Conservation (phyloP, 2,329 filamentous ascomycete species). For the Plenodomus biglobosus region DNA sequence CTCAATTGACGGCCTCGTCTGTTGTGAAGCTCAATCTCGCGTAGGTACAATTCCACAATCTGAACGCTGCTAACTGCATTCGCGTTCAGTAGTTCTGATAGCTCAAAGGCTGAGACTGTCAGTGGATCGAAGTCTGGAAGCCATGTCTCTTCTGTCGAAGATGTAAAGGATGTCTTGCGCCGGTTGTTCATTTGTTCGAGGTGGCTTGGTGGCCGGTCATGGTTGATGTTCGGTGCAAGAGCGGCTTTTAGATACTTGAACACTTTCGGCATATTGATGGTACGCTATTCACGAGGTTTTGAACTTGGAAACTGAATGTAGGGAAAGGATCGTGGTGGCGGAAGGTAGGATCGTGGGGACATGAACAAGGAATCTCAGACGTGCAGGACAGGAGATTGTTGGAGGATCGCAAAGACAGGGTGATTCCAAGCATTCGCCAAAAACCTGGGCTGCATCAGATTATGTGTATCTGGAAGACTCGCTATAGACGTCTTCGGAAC, state of each 20-base stretch:
- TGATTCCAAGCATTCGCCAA: conserved; percentile 2
- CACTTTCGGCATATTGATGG: conserved; percentile 22
- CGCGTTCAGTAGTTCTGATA: conserved; percentile 36
- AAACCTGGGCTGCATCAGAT: conserved; percentile 13
- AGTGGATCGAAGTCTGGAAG: conserved; percentile 39
- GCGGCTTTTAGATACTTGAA: conserved; percentile 33
- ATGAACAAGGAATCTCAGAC: neutral
- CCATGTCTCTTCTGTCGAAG: conserved; percentile 25
- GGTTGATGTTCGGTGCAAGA: conserved; percentile 30
- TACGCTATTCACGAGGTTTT: conserved; percentile 1
- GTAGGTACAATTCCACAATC: conserved; percentile 39
- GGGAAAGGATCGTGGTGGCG: neutral
- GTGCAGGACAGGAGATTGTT: neutral
- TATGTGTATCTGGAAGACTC: conserved; percentile 7
- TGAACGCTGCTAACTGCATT: conserved; percentile 38
- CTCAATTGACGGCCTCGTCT: conserved; percentile 38
- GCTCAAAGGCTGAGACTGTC: conserved; percentile 32
- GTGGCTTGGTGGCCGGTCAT: conserved; percentile 20
- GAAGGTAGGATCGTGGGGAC: neutral
- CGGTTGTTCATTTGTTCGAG: conserved; percentile 19
- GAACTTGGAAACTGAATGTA: conserved; percentile 1
- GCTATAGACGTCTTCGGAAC: conserved; percentile 13
- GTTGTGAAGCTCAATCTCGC: conserved; percentile 41
- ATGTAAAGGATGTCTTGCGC: conserved; percentile 33
- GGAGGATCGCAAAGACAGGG: neutral